A percentile compares a stretch with the other conserved stretches of the same genome.
phyloP scores from a whole-genome alignment of 139 green algal genomes.

The Yamagishiella unicocca region DNA sequence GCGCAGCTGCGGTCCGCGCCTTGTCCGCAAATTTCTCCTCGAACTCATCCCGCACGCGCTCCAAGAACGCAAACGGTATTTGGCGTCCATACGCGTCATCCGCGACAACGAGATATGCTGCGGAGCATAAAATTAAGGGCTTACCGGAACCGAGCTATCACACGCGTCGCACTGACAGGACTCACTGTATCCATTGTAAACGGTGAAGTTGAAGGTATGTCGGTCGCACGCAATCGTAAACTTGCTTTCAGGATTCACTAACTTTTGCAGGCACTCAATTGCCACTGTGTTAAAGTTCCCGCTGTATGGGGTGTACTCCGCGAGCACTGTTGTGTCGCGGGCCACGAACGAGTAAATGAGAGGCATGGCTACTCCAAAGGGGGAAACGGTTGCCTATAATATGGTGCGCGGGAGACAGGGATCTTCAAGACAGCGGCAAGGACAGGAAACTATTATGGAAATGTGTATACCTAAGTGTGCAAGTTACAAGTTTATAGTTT shows the following conservation, averaged over 20 bases:
- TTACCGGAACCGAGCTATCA: neutral
- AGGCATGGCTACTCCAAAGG: slow-evolving; percentile 71
- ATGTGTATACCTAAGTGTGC: too few relatives aligned
- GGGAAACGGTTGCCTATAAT: neutral
- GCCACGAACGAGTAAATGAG: slow-evolving; percentile 90
- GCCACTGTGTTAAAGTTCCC: slow-evolving; percentile 96
- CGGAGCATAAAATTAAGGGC: neutral
- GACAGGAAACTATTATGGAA: too few relatives aligned
- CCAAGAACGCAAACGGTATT: slow-evolving; percentile 96
- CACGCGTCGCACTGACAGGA: neutral
- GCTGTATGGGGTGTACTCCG: slow-evolving; percentile 91
- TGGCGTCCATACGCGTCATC: slow-evolving; percentile 91
- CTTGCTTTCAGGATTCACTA: slow-evolving; percentile 74
- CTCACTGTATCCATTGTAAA: slow-evolving; percentile 81
- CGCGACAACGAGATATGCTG: slow-evolving; percentile 94
- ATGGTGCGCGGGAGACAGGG: neutral
- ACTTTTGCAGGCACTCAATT: slow-evolving; percentile 87
- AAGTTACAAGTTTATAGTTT: too few relatives aligned
- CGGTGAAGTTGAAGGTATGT: slow-evolving; percentile 93
- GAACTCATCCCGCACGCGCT: slow-evolving; percentile 80
- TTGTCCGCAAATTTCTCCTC: slow-evolving; percentile 79
- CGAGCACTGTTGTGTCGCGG: slow-evolving; percentile 80
- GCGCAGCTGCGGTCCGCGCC: slow-evolving; percentile 72
- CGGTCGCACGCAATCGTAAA: slow-evolving; percentile 83
- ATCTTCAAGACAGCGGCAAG: too few relatives aligned